Evolutionary conservation across 2,329 filamentous ascomycete species (phyloP).

Genomic region (Diplocarpon rosae): DNA sequence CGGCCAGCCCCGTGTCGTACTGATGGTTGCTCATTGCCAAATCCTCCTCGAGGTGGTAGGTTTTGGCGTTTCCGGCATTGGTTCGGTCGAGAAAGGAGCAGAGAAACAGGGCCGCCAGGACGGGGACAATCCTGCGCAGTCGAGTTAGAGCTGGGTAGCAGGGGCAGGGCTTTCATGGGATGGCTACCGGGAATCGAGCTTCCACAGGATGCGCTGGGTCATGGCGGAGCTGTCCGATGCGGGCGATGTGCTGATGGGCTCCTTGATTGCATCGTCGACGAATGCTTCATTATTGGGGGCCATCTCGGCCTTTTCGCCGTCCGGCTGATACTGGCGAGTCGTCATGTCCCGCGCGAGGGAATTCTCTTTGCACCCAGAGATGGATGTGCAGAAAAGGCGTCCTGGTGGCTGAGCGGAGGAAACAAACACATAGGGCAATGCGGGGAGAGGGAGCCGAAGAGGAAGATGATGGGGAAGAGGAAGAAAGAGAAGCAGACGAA

Average conservation of each 20-base stretch:
- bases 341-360: background rate
- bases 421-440: conserved; percentile 2
- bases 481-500: too few species aligned
- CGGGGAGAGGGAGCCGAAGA: conserved; percentile 1
- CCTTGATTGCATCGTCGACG: conserved; percentile 5
- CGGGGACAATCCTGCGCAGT: conserved; percentile 42
- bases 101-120: conserved; percentile 53
- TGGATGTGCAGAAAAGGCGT: background rate
- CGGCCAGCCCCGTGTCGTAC: conserved; percentile 52
- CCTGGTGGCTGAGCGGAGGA: background rate
- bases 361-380: background rate
- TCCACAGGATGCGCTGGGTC: conserved; percentile 37
- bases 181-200: conserved; percentile 41
- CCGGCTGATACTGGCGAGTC: background rate
- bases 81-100: conserved; percentile 58
- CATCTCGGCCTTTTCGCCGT: conserved; percentile 5
- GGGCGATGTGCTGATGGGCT: background rate
- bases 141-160: background rate
- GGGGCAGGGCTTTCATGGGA: background rate
- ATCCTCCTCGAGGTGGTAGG: conserved; percentile 49
- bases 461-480: background rate
- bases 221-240: conserved; percentile 19
- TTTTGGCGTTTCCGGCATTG: conserved; percentile 63
- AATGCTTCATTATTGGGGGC: conserved; percentile 9
- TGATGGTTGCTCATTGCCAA: conserved; percentile 47